Percentiles rank a stretch among this genome's conserved stretches.
These are phyloP conservation scores for Stephania cephalantha DNA, from an alignment of 164 flowering plant genomes.

Conservation along the genomic window DNA sequence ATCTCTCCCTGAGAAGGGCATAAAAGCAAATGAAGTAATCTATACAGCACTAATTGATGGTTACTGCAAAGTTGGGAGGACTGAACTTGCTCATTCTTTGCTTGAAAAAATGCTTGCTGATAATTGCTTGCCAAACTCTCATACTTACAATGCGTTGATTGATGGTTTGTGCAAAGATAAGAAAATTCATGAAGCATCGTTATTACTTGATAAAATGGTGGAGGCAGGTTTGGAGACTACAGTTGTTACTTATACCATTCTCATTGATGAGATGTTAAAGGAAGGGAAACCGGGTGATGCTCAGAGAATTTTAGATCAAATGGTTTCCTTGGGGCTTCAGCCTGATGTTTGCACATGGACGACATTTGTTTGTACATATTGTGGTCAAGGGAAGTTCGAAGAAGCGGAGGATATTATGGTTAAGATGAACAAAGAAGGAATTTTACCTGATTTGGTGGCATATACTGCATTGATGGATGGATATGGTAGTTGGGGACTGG, in stretches of 20 bases:
- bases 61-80: slow-evolving; percentile 50
- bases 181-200: slow-evolving; percentile 43
- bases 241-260: slow-evolving; percentile 53
- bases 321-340: slow-evolving; percentile 42
- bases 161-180: slow-evolving; percentile 53
- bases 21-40: slow-evolving; percentile 53
- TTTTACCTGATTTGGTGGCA: slow-evolving; percentile 42
- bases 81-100: slow-evolving; percentile 38
- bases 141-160: slow-evolving; percentile 58
- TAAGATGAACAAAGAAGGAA: slow-evolving; percentile 50
- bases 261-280: slow-evolving; percentile 50
- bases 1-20: slow-evolving; percentile 46
- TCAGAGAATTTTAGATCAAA: slow-evolving; percentile 32
- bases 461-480: slow-evolving; percentile 57
- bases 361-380: slow-evolving; percentile 48
- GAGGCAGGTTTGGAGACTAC: slow-evolving; percentile 43
- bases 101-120: slow-evolving; percentile 49
- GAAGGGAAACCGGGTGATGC: slow-evolving; percentile 52
- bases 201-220: slow-evolving; percentile 46
- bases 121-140: slow-evolving; percentile 45
- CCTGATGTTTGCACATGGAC: slow-evolving; percentile 67
- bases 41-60: slow-evolving; percentile 76
- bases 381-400: slow-evolving; percentile 37
- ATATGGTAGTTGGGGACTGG: slow-evolving; percentile 41
- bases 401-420: slow-evolving; percentile 51